Conservation (phyloP, 768 basidiomycete genomes). For the Mycena galopus region DNA sequence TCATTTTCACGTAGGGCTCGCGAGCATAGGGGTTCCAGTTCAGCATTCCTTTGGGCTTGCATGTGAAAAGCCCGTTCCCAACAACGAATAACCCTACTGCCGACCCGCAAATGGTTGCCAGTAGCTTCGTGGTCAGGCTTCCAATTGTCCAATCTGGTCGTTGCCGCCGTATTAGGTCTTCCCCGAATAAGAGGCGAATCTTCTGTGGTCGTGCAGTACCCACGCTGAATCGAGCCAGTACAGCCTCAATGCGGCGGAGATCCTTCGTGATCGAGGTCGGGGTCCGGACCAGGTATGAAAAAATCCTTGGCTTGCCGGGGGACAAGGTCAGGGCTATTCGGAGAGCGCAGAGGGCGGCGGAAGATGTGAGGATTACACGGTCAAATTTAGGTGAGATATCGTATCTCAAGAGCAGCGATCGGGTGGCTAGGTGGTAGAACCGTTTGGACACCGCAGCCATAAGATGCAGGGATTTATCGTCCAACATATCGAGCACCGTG, state of each 20-base stretch:
- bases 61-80: slow-evolving; percentile 18
- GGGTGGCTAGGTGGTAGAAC: slow-evolving; percentile 19
- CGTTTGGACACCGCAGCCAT: slow-evolving; percentile 16
- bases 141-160: slow-evolving; percentile 8
- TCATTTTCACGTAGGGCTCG: not conserved
- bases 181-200: slow-evolving; percentile 10
- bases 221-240: not conserved
- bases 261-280: not conserved
- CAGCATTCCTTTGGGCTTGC: not conserved
- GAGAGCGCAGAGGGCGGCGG: slow-evolving; percentile 23
- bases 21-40: slow-evolving; percentile 23
- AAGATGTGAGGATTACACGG: not conserved
- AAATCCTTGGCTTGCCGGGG: not conserved
- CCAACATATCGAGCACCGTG: slow-evolving; percentile 8
- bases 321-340: slow-evolving; percentile 23
- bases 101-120: slow-evolving; percentile 16
- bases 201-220: not conserved
- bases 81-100: slow-evolving; percentile 2
- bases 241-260: slow-evolving; percentile 14
- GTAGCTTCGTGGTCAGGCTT: not conserved
- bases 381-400: not conserved
- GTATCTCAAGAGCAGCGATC: slow-evolving; percentile 13
- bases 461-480: slow-evolving; percentile 26
- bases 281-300: not conserved
- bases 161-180: slow-evolving; percentile 2